Evolutionary conservation across 2,329 filamentous ascomycete genomes (phyloP).

Genomic region (Tolypocladium album): DNA sequence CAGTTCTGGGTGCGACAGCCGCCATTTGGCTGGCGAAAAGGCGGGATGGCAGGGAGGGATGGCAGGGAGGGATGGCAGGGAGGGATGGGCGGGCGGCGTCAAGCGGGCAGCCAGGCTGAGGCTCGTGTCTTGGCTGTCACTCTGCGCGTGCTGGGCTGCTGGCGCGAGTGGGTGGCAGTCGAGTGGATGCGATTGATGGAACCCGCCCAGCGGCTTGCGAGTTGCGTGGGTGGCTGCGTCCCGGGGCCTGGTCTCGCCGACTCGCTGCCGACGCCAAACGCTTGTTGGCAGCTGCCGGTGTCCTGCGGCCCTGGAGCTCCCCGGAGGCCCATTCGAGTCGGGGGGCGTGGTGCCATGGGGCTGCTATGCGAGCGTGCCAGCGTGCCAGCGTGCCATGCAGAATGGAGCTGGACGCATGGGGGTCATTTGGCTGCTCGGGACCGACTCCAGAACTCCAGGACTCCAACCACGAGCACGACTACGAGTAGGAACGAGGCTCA

Average conservation of each 20-base stretch:
- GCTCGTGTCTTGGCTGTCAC: background rate
- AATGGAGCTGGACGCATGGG: background rate
- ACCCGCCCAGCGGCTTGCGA: background rate
- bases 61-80: slow-evolving; percentile 2
- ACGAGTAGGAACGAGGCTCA: background rate
- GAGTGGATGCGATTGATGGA: background rate
- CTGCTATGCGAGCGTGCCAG: background rate
- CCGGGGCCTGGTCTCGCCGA: slow-evolving; percentile 4
- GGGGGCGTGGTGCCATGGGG: background rate
- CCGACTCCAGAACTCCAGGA: background rate
- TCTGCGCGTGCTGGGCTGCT: background rate
- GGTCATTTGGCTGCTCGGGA: background rate
- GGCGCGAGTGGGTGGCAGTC: background rate
- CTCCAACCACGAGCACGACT: background rate
- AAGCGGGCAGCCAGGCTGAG: background rate
- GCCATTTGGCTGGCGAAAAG: slow-evolving; percentile 10
- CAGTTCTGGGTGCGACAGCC: slow-evolving; percentile 7
- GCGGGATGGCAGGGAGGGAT: slow-evolving; percentile 2
- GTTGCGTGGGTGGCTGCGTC: slow-evolving; percentile 1
- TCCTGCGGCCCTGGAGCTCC: too few species aligned
- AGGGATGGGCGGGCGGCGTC: background rate
- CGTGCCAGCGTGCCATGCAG: background rate
- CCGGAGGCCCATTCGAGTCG: too few species aligned
- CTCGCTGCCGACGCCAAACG: slow-evolving; percentile 3
- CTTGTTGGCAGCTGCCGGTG: background rate